These are phyloP conservation scores for Brasilioporus rufonigricans DNA, from an alignment of 768 basidiomycete genomes.

Conservation along the genomic window DNA sequence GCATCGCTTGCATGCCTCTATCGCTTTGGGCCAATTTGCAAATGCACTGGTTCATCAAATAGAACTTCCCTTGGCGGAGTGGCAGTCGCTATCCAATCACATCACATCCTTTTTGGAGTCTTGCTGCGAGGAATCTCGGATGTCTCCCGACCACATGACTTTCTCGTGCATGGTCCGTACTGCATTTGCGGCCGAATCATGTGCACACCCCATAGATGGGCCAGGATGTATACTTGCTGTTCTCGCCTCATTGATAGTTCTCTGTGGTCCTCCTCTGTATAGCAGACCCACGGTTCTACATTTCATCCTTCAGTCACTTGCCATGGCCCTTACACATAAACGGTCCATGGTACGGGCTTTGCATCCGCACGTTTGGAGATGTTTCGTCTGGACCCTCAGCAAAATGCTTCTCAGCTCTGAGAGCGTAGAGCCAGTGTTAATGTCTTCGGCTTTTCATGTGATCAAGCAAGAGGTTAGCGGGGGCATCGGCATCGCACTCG, in stretches of 20 bases:
- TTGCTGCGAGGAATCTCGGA: conserved; percentile 9
- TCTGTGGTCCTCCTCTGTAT: conserved; percentile 46
- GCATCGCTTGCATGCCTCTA: conserved; percentile 21
- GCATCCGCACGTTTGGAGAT: conserved; percentile 48
- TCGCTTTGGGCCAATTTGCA: conserved; percentile 26
- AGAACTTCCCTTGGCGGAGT: conserved; percentile 31
- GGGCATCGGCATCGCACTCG: conserved; percentile 44
- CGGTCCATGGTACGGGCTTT: conserved; percentile 36
- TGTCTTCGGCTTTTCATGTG: conserved; percentile 39
- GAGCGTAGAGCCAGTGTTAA: conserved; percentile 22
- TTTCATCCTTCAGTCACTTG: conserved; percentile 38
- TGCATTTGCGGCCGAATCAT: conserved; percentile 27
- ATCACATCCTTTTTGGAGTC: conserved; percentile 27
- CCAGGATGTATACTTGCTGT: conserved; percentile 46
- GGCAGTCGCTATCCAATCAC: conserved; percentile 24
- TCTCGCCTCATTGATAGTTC: conserved; percentile 46
- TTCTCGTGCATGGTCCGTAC: conserved; percentile 28
- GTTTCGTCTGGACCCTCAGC: conserved; percentile 56
- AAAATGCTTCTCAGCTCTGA: conserved; percentile 32
- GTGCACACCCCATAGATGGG: conserved; percentile 19
- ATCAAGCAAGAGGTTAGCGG: conserved; percentile 46
- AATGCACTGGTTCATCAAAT: conserved; percentile 28
- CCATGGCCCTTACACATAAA: conserved; percentile 32
- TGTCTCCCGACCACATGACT: neutral
- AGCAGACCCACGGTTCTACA: conserved; percentile 36